Base-by-base conservation (phyloP, 2,329 filamentous ascomycete genomes). In the Aschersonia sp. region DNA sequence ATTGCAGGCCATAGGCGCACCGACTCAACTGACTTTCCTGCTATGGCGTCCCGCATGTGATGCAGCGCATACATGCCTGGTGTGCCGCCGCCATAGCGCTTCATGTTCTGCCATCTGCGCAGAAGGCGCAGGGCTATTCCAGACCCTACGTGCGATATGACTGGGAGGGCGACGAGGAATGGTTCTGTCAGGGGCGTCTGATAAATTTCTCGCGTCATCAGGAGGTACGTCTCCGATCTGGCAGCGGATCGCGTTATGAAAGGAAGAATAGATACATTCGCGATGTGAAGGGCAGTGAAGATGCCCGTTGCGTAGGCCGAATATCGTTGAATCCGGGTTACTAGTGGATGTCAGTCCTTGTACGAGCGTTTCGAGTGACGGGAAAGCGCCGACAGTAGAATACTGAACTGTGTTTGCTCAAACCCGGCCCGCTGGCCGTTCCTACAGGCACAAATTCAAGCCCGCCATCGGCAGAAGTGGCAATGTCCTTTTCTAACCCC, bases 141-240 rank as follows among this genome's bases (percentile, higher is more conserved):
- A 0, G 87, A 84, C 10, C 76, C 72, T 43, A 96, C 71, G 62
- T 97, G 91, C 2, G 82, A 76, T 50, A 81, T 62, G 29, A 94
- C 70, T 2, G 91, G 89, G 2, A 88, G 64, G 43, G 75, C 80
- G 51, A 97, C 78, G 51, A 97, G 73, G 28, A 94, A 68, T 3
- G 88, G 86, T 61, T 96, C 89, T 46, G 84, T 74, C 12, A 86
- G 69, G 2, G 83, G 75, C 1, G 87, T 89, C 65, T 96, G 91
- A 70, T 97, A 97, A 63, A 92, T 81, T 45, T 94, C 89, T 51
- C 91, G 80, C 31, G 89, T 89, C 63, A 95, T 85, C 53, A 97
- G 82, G 45, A 97, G 80, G 65, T 89, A 94, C 45, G 80, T 81
- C 61, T 96, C 89, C 51, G 85, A 85, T 47, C 80, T 76, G 6